phyloP scores from a whole-genome alignment of 192 early-diverging fungal species.

The Powellomyces hirtus region DNA sequence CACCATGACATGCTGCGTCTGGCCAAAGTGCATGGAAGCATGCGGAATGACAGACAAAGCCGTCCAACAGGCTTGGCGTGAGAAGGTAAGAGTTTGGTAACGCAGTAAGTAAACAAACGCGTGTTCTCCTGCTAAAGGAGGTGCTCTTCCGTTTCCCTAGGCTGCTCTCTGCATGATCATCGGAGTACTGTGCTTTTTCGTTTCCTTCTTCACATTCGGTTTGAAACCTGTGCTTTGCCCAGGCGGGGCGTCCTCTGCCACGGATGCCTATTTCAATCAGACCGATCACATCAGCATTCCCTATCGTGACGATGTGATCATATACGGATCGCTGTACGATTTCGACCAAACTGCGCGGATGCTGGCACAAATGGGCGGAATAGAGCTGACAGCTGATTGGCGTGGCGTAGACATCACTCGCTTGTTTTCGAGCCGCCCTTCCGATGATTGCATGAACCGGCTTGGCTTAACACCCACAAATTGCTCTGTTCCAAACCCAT shows the following conservation, averaged over 20 bases:
- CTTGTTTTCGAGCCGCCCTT: constrained; percentile 19
- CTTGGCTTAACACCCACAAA: not conserved
- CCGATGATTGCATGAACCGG: constrained; percentile 23
- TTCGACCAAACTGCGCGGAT: constrained; percentile 24
- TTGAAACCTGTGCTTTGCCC: constrained; percentile 43
- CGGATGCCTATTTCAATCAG: constrained; percentile 31
- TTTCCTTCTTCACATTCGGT: constrained; percentile 48
- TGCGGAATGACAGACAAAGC: constrained; percentile 30
- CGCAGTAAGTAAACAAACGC: too few relatives aligned
- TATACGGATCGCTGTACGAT: constrained; percentile 34
- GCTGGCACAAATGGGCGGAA: constrained; percentile 3
- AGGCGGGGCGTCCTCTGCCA: not conserved
- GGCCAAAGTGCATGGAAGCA: constrained; percentile 10
- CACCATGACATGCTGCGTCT: constrained; percentile 38
- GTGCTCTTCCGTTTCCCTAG: constrained; percentile 20
- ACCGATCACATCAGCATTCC: constrained; percentile 28
- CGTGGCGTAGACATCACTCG: constrained; percentile 34
- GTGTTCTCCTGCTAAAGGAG: not conserved
- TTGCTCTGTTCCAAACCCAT: constrained; percentile 33
- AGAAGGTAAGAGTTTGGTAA: constrained; percentile 45
- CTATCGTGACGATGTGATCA: constrained; percentile 32
- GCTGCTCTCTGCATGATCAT: constrained; percentile 47
- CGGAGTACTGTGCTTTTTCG: constrained; percentile 24
- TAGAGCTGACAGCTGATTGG: constrained; percentile 34
- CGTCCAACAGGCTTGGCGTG: constrained; percentile 49